Evolutionary conservation across 345 rosid species (phyloP).

Genomic region (Pugionium dolabratum): DNA sequence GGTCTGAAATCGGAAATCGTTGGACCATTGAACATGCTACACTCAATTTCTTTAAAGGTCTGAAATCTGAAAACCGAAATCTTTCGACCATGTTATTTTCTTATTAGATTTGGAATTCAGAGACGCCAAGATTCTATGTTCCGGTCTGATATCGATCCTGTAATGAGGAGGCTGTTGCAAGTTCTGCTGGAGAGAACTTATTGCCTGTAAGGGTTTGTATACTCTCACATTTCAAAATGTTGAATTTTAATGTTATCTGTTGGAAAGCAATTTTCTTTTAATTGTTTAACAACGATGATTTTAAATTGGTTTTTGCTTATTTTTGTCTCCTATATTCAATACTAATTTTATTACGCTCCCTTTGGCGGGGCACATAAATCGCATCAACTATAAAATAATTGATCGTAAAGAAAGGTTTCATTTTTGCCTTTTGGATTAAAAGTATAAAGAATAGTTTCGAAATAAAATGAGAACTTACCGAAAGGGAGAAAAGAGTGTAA

Average conservation of each 20-base stretch:
- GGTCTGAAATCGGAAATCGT: slow-evolving; percentile 25
- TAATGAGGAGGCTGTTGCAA: slow-evolving; percentile 1
- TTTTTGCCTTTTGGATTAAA: not conserved
- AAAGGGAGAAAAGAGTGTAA: not conserved
- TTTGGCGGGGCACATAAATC: not conserved
- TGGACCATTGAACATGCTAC: slow-evolving; percentile 5
- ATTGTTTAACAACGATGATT: not conserved
- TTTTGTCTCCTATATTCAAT: not conserved
- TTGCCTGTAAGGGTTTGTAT: slow-evolving; percentile 18
- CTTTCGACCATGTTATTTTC: not conserved
- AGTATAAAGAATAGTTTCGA: not conserved
- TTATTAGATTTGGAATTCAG: not conserved
- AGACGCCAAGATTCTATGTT: slow-evolving; percentile 15
- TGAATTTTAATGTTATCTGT: slow-evolving; percentile 1
- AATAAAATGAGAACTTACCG: not conserved
- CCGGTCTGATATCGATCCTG: not conserved
- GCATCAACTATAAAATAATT: not conserved
- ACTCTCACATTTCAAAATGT: slow-evolving; percentile 9
- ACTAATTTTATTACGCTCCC: not conserved
- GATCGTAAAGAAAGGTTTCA: not conserved
- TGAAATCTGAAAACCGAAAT: slow-evolving; percentile 5
- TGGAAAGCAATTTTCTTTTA: slow-evolving; percentile 10
- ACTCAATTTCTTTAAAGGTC: slow-evolving; percentile 45
- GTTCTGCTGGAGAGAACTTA: slow-evolving; percentile 23
- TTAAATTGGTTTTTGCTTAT: not conserved